Conservation (phyloP, 2,329 filamentous ascomycete species). For the Colletotrichum limetticola region DNA sequence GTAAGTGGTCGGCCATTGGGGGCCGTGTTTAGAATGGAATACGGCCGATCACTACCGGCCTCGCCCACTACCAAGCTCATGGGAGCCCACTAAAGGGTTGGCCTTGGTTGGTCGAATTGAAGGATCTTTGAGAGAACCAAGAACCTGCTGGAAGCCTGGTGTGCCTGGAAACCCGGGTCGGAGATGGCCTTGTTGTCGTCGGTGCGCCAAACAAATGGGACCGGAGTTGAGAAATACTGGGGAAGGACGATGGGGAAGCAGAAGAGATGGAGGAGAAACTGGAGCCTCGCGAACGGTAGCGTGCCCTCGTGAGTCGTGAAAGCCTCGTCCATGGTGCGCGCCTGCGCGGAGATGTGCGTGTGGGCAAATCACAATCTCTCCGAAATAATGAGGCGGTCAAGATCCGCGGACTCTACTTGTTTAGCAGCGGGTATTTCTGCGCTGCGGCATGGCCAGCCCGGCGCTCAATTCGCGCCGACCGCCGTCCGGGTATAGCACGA, state of each 20-base stretch:
- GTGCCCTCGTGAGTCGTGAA: not conserved
- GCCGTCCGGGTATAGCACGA: not conserved
- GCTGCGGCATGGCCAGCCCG: not conserved
- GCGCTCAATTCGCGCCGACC: not conserved
- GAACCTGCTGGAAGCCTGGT: not conserved
- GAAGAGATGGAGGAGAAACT: not conserved
- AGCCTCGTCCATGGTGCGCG: not conserved
- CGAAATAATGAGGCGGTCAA: not conserved
- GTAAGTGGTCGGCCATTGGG: not conserved
- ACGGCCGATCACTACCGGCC: not conserved
- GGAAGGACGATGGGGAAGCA: not conserved
- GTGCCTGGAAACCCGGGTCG: not conserved
- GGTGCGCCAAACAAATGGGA: not conserved
- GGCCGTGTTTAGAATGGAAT: not conserved
- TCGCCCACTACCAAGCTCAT: not conserved
- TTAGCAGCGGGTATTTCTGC: constrained; percentile 1
- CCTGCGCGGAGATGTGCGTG: not conserved
- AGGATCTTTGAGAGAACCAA: not conserved
- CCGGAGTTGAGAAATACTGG: not conserved
- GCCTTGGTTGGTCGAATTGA: not conserved
- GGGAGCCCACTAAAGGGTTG: not conserved
- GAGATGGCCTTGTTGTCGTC: not conserved
- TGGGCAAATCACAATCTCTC: not conserved
- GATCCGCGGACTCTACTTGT: not conserved
- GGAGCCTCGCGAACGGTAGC: not conserved